Evolutionary conservation across 2,329 filamentous ascomycete genomes (phyloP).

Genomic region (Claviceps capensis): DNA sequence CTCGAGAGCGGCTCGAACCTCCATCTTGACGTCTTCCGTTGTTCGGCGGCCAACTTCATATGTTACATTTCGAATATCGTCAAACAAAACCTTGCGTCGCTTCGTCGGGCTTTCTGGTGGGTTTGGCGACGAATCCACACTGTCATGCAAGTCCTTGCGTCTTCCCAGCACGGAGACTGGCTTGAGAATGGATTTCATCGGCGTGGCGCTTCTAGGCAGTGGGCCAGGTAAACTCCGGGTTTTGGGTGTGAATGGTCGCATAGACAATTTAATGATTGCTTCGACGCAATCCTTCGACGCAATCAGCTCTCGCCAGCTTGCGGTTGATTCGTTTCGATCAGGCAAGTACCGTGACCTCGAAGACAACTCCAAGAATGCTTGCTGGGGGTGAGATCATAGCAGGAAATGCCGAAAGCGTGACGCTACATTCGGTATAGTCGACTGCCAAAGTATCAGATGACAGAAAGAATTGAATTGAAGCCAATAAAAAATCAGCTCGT

Average conservation of each 20-base stretch:
- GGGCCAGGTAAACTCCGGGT: constrained; percentile 21
- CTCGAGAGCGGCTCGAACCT: constrained; percentile 42
- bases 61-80: constrained; percentile 42
- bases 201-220: constrained; percentile 21
- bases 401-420: neutral
- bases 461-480: neutral
- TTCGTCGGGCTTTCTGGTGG: constrained; percentile 33
- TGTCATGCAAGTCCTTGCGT: constrained; percentile 30
- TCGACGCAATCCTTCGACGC: neutral
- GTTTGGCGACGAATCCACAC: constrained; percentile 22
- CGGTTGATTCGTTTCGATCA: neutral
- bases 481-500: neutral
- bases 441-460: neutral
- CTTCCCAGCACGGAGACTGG: constrained; percentile 30
- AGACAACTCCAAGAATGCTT: constrained; percentile 1
- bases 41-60: constrained; percentile 39
- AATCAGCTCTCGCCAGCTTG: neutral
- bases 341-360: neutral
- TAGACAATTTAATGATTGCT: constrained; percentile 1
- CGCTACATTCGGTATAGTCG: neutral
- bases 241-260: constrained; percentile 23
- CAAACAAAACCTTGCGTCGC: constrained; percentile 43
- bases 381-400: neutral
- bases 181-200: constrained; percentile 41
- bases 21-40: constrained; percentile 40